These are phyloP conservation scores for Scopulariopsis brevicaulis DNA, from an alignment of 2,329 filamentous ascomycete genomes.

Conservation along the genomic window DNA sequence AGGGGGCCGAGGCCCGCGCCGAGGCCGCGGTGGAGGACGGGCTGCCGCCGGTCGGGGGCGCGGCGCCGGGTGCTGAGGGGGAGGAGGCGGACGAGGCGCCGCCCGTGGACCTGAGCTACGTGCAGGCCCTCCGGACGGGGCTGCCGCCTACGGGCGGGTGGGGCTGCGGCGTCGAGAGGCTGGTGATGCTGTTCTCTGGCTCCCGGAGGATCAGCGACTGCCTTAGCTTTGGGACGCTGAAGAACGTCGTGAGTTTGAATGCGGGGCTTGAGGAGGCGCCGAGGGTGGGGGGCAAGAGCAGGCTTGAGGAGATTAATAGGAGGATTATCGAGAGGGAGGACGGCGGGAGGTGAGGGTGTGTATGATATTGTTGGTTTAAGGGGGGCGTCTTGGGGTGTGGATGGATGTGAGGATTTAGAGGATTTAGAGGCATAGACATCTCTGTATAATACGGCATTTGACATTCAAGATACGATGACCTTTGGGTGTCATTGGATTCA, in stretches of 20 bases:
- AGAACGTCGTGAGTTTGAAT: constrained; percentile 42
- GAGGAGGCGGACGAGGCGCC: constrained; percentile 27
- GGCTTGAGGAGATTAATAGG: background rate
- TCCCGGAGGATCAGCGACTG: constrained; percentile 73
- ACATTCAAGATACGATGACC: no score
- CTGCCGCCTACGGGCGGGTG: constrained; percentile 94
- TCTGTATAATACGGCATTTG: background rate
- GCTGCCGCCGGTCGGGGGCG: constrained; percentile 20
- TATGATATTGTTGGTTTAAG: background rate
- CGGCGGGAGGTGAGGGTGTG: background rate
- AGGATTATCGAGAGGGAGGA: background rate
- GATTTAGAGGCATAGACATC: background rate
- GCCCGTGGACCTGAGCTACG: constrained; percentile 65
- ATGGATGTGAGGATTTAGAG: background rate
- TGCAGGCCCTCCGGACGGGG: constrained; percentile 76
- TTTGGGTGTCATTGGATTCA: no score
- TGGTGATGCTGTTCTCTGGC: constrained; percentile 85
- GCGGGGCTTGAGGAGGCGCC: background rate
- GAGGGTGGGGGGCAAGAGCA: background rate
- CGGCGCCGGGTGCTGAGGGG: constrained; percentile 11
- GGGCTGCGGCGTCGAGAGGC: constrained; percentile 84
- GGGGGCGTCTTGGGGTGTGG: background rate
- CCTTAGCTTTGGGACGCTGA: constrained; percentile 76
- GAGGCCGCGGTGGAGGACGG: constrained; percentile 11
- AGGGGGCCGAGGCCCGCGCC: constrained; percentile 8